Conservation (phyloP, 352 stramenopile genomes). For the Globisporangium parvum region DNA sequence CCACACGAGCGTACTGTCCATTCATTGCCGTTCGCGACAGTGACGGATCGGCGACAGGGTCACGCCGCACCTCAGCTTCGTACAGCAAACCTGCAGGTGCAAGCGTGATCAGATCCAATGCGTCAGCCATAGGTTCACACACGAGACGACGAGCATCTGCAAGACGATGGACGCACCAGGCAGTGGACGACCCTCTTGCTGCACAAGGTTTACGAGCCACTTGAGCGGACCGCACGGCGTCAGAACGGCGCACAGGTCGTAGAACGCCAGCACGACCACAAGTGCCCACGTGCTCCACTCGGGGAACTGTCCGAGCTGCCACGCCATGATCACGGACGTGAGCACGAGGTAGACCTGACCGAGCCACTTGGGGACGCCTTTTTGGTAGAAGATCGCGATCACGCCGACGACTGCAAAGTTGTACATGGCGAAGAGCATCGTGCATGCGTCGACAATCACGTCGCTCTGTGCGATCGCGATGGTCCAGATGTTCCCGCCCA, state of each 20-base stretch:
- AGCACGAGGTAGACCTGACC: slow-evolving; percentile 94
- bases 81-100: slow-evolving; percentile 51
- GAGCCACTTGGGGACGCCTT: slow-evolving; percentile 71
- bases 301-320: slow-evolving; percentile 96
- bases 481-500: slow-evolving; percentile 81
- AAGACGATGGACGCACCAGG: slow-evolving; percentile 48
- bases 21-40: slow-evolving; percentile 10
- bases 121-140: background rate
- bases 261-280: slow-evolving; percentile 95
- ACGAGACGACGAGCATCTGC: background rate
- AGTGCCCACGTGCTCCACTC: slow-evolving; percentile 92
- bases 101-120: background rate
- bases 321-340: slow-evolving; percentile 98
- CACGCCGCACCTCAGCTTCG: slow-evolving; percentile 54
- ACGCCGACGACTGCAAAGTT: slow-evolving; percentile 91
- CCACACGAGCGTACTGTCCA: slow-evolving; percentile 2
- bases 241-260: slow-evolving; percentile 99
- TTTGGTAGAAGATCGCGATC: slow-evolving; percentile 89
- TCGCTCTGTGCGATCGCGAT: slow-evolving; percentile 61
- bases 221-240: slow-evolving; percentile 98
- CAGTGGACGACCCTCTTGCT: slow-evolving; percentile 85
- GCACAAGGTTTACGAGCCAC: slow-evolving; percentile 93
- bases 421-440: slow-evolving; percentile 80
- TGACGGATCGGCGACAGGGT: slow-evolving; percentile 19
- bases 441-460: slow-evolving; percentile 54